phyloP scores from a whole-genome alignment of 116 monocot genomes.

The Posidonia oceanica region DNA sequence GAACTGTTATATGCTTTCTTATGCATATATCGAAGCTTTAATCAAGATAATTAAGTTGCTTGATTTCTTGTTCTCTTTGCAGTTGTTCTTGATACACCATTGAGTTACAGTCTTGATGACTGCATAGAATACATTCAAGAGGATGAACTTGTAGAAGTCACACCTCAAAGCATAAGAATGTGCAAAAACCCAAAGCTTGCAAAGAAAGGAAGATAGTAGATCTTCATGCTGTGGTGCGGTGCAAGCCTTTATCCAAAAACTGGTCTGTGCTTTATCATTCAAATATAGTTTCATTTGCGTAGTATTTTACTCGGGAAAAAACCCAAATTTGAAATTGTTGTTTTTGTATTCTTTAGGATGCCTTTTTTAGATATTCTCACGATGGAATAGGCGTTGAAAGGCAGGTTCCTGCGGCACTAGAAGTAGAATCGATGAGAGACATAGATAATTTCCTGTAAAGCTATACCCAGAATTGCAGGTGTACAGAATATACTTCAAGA shows the following conservation, averaged over 20 bases:
- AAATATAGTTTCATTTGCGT: not conserved
- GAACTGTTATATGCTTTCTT: too few relatives aligned
- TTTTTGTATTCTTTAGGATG: not conserved
- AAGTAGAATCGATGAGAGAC: constrained; percentile 3
- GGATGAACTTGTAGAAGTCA: constrained; percentile 87
- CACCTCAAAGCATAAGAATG: constrained; percentile 79
- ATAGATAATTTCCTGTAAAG: not conserved
- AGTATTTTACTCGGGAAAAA: not conserved
- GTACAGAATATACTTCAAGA: not conserved
- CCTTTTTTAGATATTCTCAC: not conserved
- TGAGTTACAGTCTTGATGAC: constrained; percentile 84
- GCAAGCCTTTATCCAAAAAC: not conserved
- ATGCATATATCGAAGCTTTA: too few relatives aligned
- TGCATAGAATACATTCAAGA: constrained; percentile 99
- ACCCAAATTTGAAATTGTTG: not conserved
- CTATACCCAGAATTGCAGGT: not conserved
- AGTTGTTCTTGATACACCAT: constrained; percentile 85
- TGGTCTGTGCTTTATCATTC: not conserved
- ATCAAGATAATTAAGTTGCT: not conserved
- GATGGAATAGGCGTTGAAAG: not conserved
- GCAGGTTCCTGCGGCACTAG: not conserved
- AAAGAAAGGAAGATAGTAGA: constrained; percentile 23
- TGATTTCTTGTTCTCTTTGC: constrained; percentile 17
- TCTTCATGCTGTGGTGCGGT: constrained; percentile 2
- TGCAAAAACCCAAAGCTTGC: constrained; percentile 71